phyloP scores from a whole-genome alignment of 2,329 filamentous ascomycete genomes.

The Fusarium tupiense region DNA sequence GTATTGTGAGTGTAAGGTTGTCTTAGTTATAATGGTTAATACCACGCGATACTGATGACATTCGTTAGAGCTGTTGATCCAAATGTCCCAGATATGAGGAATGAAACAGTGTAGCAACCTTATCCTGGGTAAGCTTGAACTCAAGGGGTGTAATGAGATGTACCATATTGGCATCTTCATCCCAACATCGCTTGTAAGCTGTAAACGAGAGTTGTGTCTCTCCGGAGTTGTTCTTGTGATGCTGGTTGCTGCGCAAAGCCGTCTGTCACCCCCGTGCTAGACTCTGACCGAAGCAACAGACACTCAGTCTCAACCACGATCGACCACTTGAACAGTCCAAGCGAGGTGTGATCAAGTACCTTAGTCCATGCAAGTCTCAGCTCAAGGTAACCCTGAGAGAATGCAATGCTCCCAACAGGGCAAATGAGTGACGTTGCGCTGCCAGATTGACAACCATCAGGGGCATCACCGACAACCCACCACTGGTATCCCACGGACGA shows the following conservation, averaged over 20 bases:
- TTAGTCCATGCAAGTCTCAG: background rate
- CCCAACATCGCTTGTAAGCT: fast-evolving
- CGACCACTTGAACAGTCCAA: fast-evolving
- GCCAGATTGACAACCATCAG: background rate
- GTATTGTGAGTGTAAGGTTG: background rate
- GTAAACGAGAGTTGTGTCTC: fast-evolving
- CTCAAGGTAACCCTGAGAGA: background rate
- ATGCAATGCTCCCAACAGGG: background rate
- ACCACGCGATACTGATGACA: conserved; percentile 18
- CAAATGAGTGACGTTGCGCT: background rate
- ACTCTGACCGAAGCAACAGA: background rate
- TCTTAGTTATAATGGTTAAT: background rate
- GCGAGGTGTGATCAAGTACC: background rate
- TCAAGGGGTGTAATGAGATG: fast-evolving
- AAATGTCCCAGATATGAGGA: background rate
- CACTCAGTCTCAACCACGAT: background rate
- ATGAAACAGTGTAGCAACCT: background rate
- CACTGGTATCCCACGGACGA: background rate
- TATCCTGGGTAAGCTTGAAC: background rate
- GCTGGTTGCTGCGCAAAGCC: background rate
- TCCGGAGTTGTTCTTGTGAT: background rate
- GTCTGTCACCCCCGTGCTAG: fast-evolving
- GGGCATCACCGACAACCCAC: background rate
- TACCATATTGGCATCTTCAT: fast-evolving
- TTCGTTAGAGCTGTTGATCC: conserved; percentile 20